Base-by-base conservation (phyloP, 1,139 yeast genomes). In the Diutina ranongensis region DNA sequence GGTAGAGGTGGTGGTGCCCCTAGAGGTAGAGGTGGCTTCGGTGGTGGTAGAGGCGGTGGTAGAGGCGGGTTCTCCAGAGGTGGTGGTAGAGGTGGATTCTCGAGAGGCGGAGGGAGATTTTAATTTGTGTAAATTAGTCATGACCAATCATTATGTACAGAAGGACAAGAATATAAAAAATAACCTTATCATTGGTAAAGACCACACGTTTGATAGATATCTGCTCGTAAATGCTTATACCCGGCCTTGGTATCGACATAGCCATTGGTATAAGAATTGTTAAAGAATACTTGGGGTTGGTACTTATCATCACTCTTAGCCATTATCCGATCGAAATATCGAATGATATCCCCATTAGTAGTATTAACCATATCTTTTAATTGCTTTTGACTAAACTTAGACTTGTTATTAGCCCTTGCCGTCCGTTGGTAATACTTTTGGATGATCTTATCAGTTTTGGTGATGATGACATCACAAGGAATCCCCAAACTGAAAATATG, bases 401-500 rank as follows among this genome's bases (percentile, higher is more conserved):
- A 15, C 2, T 18, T 31, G n/a, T 42, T 28, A 9, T 10, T 16
- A 10, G 7, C 15, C 40, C 18, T 10, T 3, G 40, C 47, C 46
- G 15, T 46, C 44, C 22, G 49, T 49, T 25, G 13, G 31, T 46
- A 47, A 20, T 44, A 33, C 45, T 57, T 62, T 15, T 55, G 51
- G 15, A 68, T 56, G 10, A 80, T 55, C 48, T 72, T 71, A 56
- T 86, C 95, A 44, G 79, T 73, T 56, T 87, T 87, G 21, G 95
- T 87, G 57, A 85, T 76, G 0, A 87, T 73, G 4, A 87, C 60
- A 51, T 84, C 92, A 62, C 82, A 84, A 0, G 84, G 77, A 2
- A 80, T 67, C 0, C 92, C 94, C 45, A 63, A 55, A 1, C 65
- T 64, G 1, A 64, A 64, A 44, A 88, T 61, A 47, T 72, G 65